Evolutionary conservation across 257 asterid genomes (phyloP).

Genomic region (Jasminum sambac): DNA sequence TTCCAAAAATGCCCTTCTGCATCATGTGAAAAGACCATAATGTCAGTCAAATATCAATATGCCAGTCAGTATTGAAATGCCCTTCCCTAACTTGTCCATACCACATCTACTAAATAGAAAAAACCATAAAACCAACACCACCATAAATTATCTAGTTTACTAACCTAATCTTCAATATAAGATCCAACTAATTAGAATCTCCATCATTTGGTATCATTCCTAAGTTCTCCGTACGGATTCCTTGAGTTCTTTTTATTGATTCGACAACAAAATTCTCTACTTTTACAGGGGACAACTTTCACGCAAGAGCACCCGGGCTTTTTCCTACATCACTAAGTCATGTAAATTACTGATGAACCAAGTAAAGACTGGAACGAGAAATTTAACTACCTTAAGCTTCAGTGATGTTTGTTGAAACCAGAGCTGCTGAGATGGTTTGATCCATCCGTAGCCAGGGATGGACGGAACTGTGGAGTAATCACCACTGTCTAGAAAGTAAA

Average conservation of each 20-base stretch:
- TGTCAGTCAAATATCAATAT: neutral
- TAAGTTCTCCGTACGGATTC: neutral
- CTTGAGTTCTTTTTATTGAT: too few relatives aligned
- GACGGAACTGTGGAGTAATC: constrained; percentile 83
- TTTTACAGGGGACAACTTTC: neutral
- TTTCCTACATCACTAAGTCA: neutral
- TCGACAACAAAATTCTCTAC: too few relatives aligned
- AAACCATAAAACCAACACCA: neutral
- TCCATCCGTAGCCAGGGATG: constrained; percentile 91
- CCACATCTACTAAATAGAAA: neutral
- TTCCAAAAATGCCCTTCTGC: too few relatives aligned
- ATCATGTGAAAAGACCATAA: too few relatives aligned
- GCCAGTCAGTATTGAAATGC: neutral
- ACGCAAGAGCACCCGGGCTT: neutral
- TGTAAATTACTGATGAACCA: neutral
- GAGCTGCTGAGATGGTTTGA: constrained; percentile 82
- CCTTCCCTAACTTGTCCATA: neutral
- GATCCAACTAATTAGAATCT: neutral
- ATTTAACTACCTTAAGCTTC: constrained; percentile 58
- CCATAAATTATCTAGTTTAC: neutral
- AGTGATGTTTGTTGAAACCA: constrained; percentile 78
- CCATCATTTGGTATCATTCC: neutral
- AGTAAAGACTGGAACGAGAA: neutral
- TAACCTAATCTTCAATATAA: neutral
- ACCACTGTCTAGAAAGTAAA: constrained; percentile 86